Evolutionary conservation across 129 eudicot species (phyloP).

Genomic region (Saussurea involucrata): DNA sequence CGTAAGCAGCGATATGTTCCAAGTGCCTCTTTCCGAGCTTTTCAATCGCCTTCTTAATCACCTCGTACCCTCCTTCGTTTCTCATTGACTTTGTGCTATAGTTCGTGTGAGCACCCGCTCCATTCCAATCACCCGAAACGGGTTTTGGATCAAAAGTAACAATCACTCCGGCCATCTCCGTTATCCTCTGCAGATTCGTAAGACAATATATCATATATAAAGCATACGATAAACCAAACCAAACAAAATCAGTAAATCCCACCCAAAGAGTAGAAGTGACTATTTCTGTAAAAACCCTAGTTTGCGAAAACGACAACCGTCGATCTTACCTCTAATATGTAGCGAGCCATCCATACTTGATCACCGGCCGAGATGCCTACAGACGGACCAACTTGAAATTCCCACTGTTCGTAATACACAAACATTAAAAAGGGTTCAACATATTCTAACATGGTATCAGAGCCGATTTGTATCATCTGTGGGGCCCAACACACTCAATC

Average conservation of each 20-base stretch:
- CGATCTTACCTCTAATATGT: slow-evolving; percentile 67
- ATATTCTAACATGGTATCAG: background rate
- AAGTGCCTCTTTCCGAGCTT: slow-evolving; percentile 67
- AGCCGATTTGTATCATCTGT: background rate
- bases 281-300: background rate
- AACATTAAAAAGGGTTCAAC: background rate
- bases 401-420: slow-evolving; percentile 50
- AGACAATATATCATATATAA: background rate
- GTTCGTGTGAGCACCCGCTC: slow-evolving; percentile 89
- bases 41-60: slow-evolving; percentile 68
- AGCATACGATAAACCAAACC: background rate
- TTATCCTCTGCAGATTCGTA: slow-evolving; percentile 49
- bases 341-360: slow-evolving; percentile 81
- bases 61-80: slow-evolving; percentile 64
- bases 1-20: slow-evolving; percentile 82
- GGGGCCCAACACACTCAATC: background rate
- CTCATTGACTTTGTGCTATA: slow-evolving; percentile 84
- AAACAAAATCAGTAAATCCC: background rate
- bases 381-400: slow-evolving; percentile 87
- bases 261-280: background rate
- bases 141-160: slow-evolving; percentile 87
- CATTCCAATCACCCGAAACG: slow-evolving; percentile 86
- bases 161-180: slow-evolving; percentile 73
- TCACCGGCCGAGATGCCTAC: slow-evolving; percentile 84
- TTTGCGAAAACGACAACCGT: background rate